Evolutionary conservation across 345 rosid species (phyloP), one percentile per base, ranked within the genome.

Genomic region (Dipteronia dyeriana): DNA sequence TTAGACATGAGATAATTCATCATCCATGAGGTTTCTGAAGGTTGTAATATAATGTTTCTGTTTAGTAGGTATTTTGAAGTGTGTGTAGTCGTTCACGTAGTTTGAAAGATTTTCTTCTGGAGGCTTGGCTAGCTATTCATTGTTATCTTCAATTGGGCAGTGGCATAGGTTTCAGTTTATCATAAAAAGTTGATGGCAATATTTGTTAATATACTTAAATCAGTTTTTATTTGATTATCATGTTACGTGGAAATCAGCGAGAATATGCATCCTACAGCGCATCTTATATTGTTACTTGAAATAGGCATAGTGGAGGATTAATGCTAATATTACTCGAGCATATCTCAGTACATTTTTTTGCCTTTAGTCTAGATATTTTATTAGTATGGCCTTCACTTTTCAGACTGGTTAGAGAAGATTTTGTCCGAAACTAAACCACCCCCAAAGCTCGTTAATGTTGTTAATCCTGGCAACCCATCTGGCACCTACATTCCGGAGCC

Each of bases 391-490:
- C 81, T 76, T 71, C 22, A 59, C 26, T 68, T 69, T 75, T 81
- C 90, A 96, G 98, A 91, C 79, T 96, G 99, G 98, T 82, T 96
- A 78, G 91, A 91, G 83, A 92, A 23, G 83, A 92, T 82, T 61
- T 74, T 96, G 74, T 73, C 76, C 12, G 94, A 91, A 85, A 76
- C 89, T 29, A 91, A 85, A 80, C 97, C 98, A 4, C 86, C 84
- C 43, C 99, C 99, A 11, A 96, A 94, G 88, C 90, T 96, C 73
- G 99, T 96, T 47, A 92, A 88, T 66, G 90, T 96, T 79, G 98
- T 94, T 71, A 96, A 96, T 81, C 99, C 97, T 31, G 99, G 98
- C 64, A 96, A 96, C 82, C 99, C 98, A 34, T 84, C 91, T 13
- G 99, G 98, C 61, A 91, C 98, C 76, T 92, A 90, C 82, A 87